Evolutionary conservation across 2,329 filamentous ascomycete genomes (phyloP).

Genomic region (Hymenoscyphus scutula): DNA sequence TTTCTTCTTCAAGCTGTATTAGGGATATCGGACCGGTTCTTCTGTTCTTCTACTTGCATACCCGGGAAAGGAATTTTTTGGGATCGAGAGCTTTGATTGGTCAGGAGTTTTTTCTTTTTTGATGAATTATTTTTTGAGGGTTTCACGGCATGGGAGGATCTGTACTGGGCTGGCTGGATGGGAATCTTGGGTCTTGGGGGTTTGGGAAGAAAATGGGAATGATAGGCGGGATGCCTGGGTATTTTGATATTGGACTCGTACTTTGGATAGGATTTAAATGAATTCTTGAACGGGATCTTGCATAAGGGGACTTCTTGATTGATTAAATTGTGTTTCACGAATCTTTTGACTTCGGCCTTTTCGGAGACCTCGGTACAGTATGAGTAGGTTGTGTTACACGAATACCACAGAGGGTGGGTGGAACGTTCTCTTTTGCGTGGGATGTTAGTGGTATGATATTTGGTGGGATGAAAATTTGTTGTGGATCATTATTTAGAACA

Average conservation of each 20-base stretch:
- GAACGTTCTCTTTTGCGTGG: no score
- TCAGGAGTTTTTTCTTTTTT: no score
- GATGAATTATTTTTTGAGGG: no score
- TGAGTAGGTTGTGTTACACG: no score
- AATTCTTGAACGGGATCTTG: neutral
- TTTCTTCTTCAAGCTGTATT: neutral
- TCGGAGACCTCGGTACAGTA: no score
- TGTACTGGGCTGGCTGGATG: no score
- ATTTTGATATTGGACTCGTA: neutral
- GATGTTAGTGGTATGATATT: no score
- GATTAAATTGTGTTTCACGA: no score
- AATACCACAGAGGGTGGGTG: no score
- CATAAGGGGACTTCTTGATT: neutral
- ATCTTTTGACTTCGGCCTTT: no score
- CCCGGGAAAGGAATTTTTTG: neutral
- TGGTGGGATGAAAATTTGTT: no score
- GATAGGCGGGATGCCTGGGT: neutral
- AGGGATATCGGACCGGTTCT: conserved; percentile 3
- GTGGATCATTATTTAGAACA: no score
- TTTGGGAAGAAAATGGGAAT: neutral
- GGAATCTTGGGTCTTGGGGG: neutral
- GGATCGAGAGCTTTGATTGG: neutral
- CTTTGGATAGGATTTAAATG: neutral
- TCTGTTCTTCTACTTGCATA: neutral
- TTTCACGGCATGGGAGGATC: neutral